Evolutionary conservation across 2,329 filamentous ascomycete genomes (phyloP), one percentile per base, ranked within the genome.

Genomic region (Teratosphaeria pseudoeucalypti): DNA sequence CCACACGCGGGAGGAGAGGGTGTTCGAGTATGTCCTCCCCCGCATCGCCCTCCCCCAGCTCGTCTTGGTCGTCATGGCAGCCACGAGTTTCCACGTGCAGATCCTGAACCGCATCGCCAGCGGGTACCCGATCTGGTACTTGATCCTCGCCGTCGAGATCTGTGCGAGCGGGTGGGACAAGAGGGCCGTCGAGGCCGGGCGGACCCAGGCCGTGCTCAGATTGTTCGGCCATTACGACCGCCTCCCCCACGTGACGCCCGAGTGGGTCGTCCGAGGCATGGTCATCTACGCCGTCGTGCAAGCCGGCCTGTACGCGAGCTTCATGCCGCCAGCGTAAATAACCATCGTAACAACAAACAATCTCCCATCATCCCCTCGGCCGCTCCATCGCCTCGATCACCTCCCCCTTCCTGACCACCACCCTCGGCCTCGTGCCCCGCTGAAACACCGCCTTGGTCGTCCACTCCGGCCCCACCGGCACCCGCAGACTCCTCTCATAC

Each of bases 361-460:
- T 23, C 23, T 23, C 23, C 23, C 23, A 32, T 32, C 29, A 32
- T 32, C 29, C 29, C 29, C 29, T 70, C 19, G 92, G 92, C 77
- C 88, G 92, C 60, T 87, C 85, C 83, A 99, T 89, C 49, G 94
- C 89, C 68, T 85, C 82, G 74, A 99, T 91, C 65, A 95, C 81
- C 27, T 62, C 60, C 54, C 94, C 94, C 76, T 92, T 89, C 79
- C 95, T 96, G 73, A 96, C 79, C 73, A 97, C 79, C 65, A 97
- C 83, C 68, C 90, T 85, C 60, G 94, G 94, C 82, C 92, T 95
- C 61, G 89, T 95, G 62, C 84, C 84, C 67, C 88, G 85, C 79
- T 97, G 92, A 81, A 94, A 94, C 14, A 88, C 90, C 78, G 90
- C 85, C 82, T 96, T 96, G n/a, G 92, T 97, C 66, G 86, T 85